Evolutionary conservation across 1,284 basidiomycete species (phyloP), one percentile per base, ranked within the genome.

Genomic region (Termitomyces sp.): DNA sequence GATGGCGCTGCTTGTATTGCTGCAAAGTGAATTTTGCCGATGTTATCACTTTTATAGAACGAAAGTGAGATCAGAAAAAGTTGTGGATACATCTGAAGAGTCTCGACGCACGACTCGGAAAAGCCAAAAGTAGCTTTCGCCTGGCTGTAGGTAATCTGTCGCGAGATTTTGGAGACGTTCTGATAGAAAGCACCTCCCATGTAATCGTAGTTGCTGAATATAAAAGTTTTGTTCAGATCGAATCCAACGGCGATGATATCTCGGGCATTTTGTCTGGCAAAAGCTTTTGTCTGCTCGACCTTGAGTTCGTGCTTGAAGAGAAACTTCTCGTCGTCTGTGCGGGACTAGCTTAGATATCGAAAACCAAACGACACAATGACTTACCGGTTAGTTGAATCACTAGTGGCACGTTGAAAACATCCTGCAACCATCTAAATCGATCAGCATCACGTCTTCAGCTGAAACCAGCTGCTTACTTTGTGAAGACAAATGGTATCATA

Each of bases 241-340:
- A 98, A 94, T 1, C 96, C 96, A 61, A 94, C 92, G 0, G 96
- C 94, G 64, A 99, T 98, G 67, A 99, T 97, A 68, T 99, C 97
- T 59, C 83, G 84, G 30, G 95, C 90, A 67, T 99, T 99, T 64
- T 86, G 83, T 61, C 83, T 82, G 8, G 93, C 85, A 69, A 94
- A 98, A 40, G 81, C 79, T 65, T 87, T 83, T 48, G 91, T 92
- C 69, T 99, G 90, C 62, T 98, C 92, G 43, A 92, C 79, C 67
- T 92, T 94, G 58, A 97, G 82, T 60, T 94, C 86, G 52, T 94
- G 90, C 72, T 98, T 97, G 81, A 99, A 97, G 53, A 99, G 73
- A 77, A 99, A 99, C 73, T 99, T 99, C 71, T 99, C 97, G 70
- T 99, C 97, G 67, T 99, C 97, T 93, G 62, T 9, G 33, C 2